These are phyloP conservation scores for Penstemon barbatus DNA, from an alignment of 257 asterid species.

Conservation along the genomic window DNA sequence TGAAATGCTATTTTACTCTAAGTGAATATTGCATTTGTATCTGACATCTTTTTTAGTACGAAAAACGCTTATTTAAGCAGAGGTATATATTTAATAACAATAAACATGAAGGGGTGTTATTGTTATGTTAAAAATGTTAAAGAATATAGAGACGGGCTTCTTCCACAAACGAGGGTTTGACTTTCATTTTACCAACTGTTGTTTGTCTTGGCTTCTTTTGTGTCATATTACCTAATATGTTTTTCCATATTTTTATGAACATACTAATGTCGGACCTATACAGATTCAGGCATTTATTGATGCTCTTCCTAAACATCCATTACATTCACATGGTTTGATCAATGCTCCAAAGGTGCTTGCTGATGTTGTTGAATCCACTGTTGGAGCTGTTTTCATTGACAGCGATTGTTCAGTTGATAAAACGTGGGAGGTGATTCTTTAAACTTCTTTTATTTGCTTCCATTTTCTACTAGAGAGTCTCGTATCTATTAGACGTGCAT, in stretches of 20 bases:
- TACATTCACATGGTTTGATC: slow-evolving; percentile 77
- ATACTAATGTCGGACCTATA: slow-evolving; percentile 17
- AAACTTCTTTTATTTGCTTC: not conserved
- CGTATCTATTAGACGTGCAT: not conserved
- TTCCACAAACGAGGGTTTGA: not conserved
- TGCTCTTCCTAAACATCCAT: slow-evolving; percentile 65
- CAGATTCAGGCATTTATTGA: slow-evolving; percentile 68
- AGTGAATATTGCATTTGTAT: no score
- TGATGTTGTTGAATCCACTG: slow-evolving; percentile 78
- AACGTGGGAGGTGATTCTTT: slow-evolving; percentile 66
- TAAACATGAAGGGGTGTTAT: no score
- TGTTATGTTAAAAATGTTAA: no score
- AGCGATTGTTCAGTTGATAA: slow-evolving; percentile 61
- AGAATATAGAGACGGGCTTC: not conserved
- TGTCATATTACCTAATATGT: not conserved
- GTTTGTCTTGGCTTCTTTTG: slow-evolving; percentile 13
- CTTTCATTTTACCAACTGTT: not conserved
- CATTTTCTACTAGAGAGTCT: not conserved
- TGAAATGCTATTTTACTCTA: no score
- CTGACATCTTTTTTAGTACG: no score
- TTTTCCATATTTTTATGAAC: slow-evolving; percentile 12
- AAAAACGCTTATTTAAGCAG: no score
- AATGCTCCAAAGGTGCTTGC: slow-evolving; percentile 84
- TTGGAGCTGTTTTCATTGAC: slow-evolving; percentile 84
- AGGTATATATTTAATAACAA: no score